phyloP scores from a whole-genome alignment of 495 filamentous ascomycete genomes.

The Ramalina intermedia region DNA sequence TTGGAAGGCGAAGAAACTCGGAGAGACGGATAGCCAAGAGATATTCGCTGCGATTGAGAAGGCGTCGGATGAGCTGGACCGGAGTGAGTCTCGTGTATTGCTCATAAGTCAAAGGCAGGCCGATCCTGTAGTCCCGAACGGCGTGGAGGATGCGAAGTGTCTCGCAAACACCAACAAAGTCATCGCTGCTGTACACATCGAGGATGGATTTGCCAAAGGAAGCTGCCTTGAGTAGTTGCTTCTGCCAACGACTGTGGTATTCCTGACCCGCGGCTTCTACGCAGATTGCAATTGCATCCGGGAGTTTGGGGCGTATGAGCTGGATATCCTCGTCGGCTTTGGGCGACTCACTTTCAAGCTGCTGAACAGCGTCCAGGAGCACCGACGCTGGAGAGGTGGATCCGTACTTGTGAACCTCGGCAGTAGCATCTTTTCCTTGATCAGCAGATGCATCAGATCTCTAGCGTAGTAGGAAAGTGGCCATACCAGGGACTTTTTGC shows the following conservation, averaged over 20 bases:
- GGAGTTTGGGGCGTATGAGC: slow-evolving; percentile 70
- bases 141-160: slow-evolving; percentile 85
- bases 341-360: slow-evolving; percentile 83
- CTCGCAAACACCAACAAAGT: slow-evolving; percentile 98
- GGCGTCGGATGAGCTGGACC: slow-evolving; percentile 67
- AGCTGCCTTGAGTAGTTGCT: slow-evolving; percentile 83
- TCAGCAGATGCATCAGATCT: not conserved
- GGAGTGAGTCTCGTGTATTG: slow-evolving; percentile 80
- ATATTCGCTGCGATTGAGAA: slow-evolving; percentile 83
- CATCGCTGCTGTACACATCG: slow-evolving; percentile 91
- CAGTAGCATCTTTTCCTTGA: slow-evolving; percentile 45
- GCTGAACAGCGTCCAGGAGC: slow-evolving; percentile 79
- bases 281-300: slow-evolving; percentile 84
- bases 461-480: not conserved
- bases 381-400: slow-evolving; percentile 80
- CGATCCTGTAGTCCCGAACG: slow-evolving; percentile 78
- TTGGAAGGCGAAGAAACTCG: slow-evolving; percentile 72
- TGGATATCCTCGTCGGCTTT: slow-evolving; percentile 97
- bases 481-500: slow-evolving; percentile 66
- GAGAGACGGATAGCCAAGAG: slow-evolving; percentile 81
- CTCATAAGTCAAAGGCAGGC: slow-evolving; percentile 81
- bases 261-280: slow-evolving; percentile 86
- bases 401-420: slow-evolving; percentile 77
- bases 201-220: slow-evolving; percentile 95
- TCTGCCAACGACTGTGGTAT: slow-evolving; percentile 82